Evolutionary conservation across 768 basidiomycete species (phyloP).

Genomic region (Leccinum barrowsii): DNA sequence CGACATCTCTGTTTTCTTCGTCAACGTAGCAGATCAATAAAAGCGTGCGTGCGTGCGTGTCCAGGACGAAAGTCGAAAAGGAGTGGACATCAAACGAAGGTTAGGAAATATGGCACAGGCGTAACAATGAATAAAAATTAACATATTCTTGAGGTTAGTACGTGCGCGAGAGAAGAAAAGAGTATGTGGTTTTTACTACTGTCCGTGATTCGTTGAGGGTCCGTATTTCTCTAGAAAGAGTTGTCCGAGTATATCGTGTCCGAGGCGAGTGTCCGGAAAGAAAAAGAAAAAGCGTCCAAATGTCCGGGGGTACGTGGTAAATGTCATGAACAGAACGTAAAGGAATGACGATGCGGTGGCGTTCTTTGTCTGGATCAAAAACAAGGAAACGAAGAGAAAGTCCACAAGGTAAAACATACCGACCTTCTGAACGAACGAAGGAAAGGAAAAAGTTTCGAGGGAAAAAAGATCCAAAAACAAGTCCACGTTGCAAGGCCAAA

Average conservation of each 20-base stretch:
- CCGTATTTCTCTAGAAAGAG: conserved; percentile 19
- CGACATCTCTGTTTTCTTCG: not conserved
- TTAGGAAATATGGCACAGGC: not conserved
- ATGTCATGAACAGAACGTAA: conserved; percentile 25
- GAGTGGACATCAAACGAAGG: not conserved
- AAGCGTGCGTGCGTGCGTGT: not conserved
- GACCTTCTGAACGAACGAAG: conserved; percentile 2
- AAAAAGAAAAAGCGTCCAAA: not conserved
- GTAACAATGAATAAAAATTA: not conserved
- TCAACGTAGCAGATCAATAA: not conserved
- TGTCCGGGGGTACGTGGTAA: conserved; percentile 20
- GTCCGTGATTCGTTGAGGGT: conserved; percentile 20
- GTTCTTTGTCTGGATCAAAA: conserved; percentile 7
- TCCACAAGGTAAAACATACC: conserved; percentile 4
- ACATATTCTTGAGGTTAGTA: not conserved
- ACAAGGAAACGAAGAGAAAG: not conserved
- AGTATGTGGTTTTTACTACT: not conserved
- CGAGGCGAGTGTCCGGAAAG: conserved; percentile 15
- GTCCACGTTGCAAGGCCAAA: conserved; percentile 8
- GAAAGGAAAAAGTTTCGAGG: not conserved
- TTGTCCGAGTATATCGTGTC: conserved; percentile 22
- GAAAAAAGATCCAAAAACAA: conserved; percentile 5
- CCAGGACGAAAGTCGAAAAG: not conserved
- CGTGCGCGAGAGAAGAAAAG: not conserved
- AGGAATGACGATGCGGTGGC: conserved; percentile 5